Percentiles rank a stretch among this genome's conserved stretches.
Conservation (phyloP, 768 basidiomycete genomes). For the Postia placenta region DNA sequence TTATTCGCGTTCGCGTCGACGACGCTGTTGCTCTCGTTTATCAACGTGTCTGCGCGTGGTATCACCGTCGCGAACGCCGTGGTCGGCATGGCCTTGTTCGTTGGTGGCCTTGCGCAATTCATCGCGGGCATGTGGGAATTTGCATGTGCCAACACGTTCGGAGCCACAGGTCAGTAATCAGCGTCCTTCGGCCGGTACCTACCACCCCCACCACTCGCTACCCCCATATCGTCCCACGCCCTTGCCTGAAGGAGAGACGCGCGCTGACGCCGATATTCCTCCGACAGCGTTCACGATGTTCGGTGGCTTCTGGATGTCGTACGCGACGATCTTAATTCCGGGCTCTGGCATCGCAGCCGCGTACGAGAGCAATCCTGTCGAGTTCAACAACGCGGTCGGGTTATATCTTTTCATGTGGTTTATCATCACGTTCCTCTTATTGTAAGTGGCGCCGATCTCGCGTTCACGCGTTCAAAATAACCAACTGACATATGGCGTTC, state of each 20-base stretch:
- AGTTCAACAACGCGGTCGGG: slow-evolving; percentile 56
- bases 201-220: neutral
- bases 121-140: slow-evolving; percentile 82
- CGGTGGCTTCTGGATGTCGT: slow-evolving; percentile 88
- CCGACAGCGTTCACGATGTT: slow-evolving; percentile 69
- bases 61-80: slow-evolving; percentile 61
- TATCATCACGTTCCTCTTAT: slow-evolving; percentile 60
- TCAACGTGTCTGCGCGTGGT: slow-evolving; percentile 54
- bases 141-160: slow-evolving; percentile 56
- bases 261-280: slow-evolving; percentile 1
- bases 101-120: slow-evolving; percentile 80
- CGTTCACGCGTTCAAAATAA: too few species aligned
- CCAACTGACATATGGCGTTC: neutral
- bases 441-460: slow-evolving; percentile 55
- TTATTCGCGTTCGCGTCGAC: slow-evolving; percentile 82
- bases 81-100: slow-evolving; percentile 81
- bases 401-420: slow-evolving; percentile 75
- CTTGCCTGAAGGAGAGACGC: too few species aligned
- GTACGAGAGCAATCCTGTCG: slow-evolving; percentile 31
- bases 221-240: too few species aligned
- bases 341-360: slow-evolving; percentile 54
- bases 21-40: slow-evolving; percentile 72
- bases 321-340: slow-evolving; percentile 67
- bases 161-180: slow-evolving; percentile 59
- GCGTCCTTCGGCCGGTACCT: neutral